Conservation (phyloP, 768 basidiomycete genomes). For the Tephrocybe rancida region DNA sequence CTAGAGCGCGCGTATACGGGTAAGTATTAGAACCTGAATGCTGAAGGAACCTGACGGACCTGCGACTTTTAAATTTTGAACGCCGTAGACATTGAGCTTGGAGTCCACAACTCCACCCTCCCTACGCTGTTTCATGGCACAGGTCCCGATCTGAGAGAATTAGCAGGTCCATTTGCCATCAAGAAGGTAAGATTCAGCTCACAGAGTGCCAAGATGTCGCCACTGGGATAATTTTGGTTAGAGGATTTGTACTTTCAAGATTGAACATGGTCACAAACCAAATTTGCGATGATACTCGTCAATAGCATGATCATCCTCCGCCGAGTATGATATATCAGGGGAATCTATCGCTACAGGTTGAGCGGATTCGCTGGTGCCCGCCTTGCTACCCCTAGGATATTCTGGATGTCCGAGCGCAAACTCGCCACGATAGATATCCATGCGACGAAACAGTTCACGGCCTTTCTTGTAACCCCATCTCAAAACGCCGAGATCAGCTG, state of each 20-base stretch:
- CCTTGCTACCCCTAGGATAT: conserved; percentile 36
- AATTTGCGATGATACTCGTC: conserved; percentile 36
- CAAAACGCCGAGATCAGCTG: conserved; percentile 46
- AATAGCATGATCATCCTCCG: conserved; percentile 44
- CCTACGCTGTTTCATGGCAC: conserved; percentile 65
- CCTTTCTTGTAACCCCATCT: conserved; percentile 56
- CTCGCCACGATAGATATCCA: conserved; percentile 46
- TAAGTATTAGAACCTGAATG: too few relatives aligned
- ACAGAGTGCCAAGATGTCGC: conserved; percentile 50
- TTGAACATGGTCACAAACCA: conserved; percentile 23
- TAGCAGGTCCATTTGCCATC: too few relatives aligned
- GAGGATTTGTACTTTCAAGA: neutral
- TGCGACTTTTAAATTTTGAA: conserved; percentile 59
- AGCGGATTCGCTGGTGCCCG: conserved; percentile 21
- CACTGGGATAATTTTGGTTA: conserved; percentile 25
- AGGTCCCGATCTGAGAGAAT: conserved; percentile 56
- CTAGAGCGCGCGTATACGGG: conserved; percentile 17
- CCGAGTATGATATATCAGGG: conserved; percentile 41
- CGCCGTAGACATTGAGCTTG: conserved; percentile 64
- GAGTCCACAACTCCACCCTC: conserved; percentile 64
- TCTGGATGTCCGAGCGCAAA: conserved; percentile 33
- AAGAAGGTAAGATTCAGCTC: conserved; percentile 1
- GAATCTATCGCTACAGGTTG: conserved; percentile 34
- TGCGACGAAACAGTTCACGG: conserved; percentile 58
- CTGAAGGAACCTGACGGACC: conserved; percentile 32